These are phyloP conservation scores for Viridothelium virens DNA, from an alignment of 495 filamentous ascomycete species.

Conservation along the genomic window DNA sequence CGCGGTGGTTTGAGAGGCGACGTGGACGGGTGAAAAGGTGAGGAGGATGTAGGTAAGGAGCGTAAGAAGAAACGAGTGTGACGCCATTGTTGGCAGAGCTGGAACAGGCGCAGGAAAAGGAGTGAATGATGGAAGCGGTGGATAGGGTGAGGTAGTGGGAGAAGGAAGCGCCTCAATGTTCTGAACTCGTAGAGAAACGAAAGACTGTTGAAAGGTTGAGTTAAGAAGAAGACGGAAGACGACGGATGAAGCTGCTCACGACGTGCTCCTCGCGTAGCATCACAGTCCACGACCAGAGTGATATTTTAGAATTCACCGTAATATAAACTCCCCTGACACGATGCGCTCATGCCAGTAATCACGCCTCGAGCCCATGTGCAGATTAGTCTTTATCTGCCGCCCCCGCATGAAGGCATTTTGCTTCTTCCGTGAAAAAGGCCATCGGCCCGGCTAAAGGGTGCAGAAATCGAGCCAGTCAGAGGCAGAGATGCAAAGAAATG, in stretches of 20 bases:
- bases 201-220: not conserved
- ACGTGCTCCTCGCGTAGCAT: not conserved
- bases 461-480: not conserved
- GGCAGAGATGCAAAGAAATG: not conserved
- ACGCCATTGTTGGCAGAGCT: conserved; percentile 4
- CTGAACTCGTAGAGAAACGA: not conserved
- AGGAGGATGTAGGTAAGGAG: conserved; percentile 11
- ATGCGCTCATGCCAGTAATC: not conserved
- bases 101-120: conserved; percentile 1
- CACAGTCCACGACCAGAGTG: conserved; percentile 2
- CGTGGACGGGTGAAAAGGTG: conserved; percentile 13
- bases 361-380: not conserved
- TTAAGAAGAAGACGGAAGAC: not conserved
- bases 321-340: conserved; percentile 9
- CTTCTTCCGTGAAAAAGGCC: not conserved
- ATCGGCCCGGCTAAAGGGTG: not conserved
- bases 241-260: not conserved
- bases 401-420: not conserved
- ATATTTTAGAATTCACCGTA: conserved; percentile 1
- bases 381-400: conserved; percentile 5
- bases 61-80: conserved; percentile 3
- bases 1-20: conserved; percentile 16
- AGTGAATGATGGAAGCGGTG: conserved; percentile 1
- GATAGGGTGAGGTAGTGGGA: conserved; percentile 3
- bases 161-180: conserved; percentile 8